These are phyloP conservation scores for Podila minutissima DNA, from an alignment of 192 early-diverging fungal genomes.

Conservation along the genomic window DNA sequence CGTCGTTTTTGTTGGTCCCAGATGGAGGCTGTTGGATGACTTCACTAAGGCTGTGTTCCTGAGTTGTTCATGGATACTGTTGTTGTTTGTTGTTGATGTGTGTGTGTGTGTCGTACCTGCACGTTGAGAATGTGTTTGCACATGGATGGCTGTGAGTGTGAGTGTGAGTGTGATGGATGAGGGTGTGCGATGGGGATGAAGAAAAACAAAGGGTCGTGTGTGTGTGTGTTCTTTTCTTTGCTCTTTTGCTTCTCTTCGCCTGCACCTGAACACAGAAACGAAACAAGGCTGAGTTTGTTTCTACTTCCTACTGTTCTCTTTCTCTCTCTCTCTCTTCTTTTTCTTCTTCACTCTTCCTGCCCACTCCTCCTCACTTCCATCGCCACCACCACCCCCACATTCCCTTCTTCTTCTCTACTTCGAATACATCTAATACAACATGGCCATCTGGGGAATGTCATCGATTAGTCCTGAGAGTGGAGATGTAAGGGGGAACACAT, in stretches of 20 bases:
- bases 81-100: neutral
- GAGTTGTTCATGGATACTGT: too few relatives aligned
- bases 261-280: neutral
- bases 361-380: neutral
- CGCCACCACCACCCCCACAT: neutral
- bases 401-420: neutral
- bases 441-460: constrained; percentile 56
- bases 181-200: neutral
- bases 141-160: constrained; percentile 57
- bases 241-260: neutral
- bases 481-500: constrained; percentile 23
- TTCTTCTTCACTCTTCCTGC: neutral
- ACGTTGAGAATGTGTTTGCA: constrained; percentile 99
- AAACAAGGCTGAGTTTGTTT: neutral
- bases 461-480: constrained; percentile 15
- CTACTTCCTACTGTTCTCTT: neutral
- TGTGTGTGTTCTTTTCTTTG: neutral
- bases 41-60: too few relatives aligned
- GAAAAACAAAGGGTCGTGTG: neutral
- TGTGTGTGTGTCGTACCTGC: constrained; percentile 67
- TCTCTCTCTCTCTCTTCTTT: neutral
- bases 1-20: too few relatives aligned
- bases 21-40: too few relatives aligned
- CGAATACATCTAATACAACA: constrained; percentile 1
- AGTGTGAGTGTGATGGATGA: too few relatives aligned